Conservation (phyloP, 2,329 filamentous ascomycete genomes). For the Cytospora chrysosperma region DNA sequence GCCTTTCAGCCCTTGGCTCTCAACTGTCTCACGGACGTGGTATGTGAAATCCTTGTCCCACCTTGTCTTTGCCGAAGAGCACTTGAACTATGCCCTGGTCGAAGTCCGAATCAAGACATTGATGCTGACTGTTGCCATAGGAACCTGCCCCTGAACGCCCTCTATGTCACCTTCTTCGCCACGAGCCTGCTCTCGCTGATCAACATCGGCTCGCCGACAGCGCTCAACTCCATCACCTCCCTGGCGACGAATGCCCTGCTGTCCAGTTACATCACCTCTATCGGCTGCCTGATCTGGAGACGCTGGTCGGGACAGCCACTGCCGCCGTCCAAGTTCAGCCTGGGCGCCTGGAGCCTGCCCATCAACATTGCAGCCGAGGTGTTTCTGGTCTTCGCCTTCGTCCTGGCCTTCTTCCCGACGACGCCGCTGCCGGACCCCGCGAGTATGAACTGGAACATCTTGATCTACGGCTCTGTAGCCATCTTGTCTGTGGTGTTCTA, state of each 20-base stretch:
- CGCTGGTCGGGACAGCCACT: constrained; percentile 9
- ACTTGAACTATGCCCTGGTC: not conserved
- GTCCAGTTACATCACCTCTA: constrained; percentile 26
- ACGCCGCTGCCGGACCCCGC: constrained; percentile 11
- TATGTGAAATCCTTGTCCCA: not conserved
- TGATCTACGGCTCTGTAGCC: constrained; percentile 22
- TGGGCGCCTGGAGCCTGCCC: constrained; percentile 22
- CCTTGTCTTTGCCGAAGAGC: not conserved
- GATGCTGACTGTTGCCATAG: constrained; percentile 1
- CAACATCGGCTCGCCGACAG: constrained; percentile 19
- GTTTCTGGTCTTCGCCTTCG: constrained; percentile 22
- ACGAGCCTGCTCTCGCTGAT: constrained; percentile 19
- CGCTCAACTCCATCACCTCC: constrained; percentile 26
- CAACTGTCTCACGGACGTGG: constrained; percentile 23
- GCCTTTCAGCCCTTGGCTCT: constrained; percentile 34
- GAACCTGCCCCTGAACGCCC: constrained; percentile 26
- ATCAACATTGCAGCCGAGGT: constrained; percentile 22
- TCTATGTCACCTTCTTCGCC: constrained; percentile 19
- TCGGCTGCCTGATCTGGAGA: constrained; percentile 20
- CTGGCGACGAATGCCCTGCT: constrained; percentile 23
- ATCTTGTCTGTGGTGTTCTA: constrained; percentile 21
- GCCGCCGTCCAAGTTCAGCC: constrained; percentile 19
- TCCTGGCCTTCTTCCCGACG: constrained; percentile 24
- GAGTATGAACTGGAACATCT: constrained; percentile 26
- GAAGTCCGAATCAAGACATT: not conserved